These are phyloP conservation scores for Chlamydomonas reinhardtii DNA, from an alignment of 163 green algal genomes.

Conservation along the genomic window DNA sequence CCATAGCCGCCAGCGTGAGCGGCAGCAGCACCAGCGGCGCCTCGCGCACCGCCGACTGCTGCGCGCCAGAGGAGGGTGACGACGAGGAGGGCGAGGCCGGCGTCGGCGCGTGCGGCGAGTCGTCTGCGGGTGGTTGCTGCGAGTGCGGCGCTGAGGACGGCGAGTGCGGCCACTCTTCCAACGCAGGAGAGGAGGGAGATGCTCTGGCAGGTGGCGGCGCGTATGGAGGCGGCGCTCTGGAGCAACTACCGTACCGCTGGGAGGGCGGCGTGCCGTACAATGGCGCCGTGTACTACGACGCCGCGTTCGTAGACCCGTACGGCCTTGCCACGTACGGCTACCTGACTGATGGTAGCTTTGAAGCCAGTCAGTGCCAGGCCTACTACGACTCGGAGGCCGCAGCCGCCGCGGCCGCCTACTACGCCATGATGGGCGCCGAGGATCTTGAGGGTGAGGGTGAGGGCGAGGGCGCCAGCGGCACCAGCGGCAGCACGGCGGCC, in stretches of 20 bases:
- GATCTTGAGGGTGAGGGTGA: neutral
- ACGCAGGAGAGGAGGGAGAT: neutral
- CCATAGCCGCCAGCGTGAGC: neutral
- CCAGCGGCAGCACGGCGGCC: neutral
- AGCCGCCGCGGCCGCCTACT: neutral
- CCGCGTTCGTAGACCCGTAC: too few relatives aligned
- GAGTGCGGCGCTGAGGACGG: neutral
- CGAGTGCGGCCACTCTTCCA: neutral
- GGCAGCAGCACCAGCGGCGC: constrained; percentile 15
- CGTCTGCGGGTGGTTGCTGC: neutral
- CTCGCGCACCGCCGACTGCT: neutral
- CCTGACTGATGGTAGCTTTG: neutral
- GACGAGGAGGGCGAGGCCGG: neutral
- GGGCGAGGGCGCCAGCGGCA: too few relatives aligned
- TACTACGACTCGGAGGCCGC: neutral
- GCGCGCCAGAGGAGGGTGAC: neutral
- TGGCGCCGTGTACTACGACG: neutral
- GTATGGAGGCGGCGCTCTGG: neutral
- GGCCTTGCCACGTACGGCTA: too few relatives aligned
- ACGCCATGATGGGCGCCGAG: neutral
- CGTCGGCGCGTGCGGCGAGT: neutral
- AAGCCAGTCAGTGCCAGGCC: too few relatives aligned
- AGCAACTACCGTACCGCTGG: neutral
- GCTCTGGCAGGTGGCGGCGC: neutral
- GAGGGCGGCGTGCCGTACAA: constrained; percentile 6